A percentile compares a stretch with the other conserved stretches of the same genome.
Evolutionary conservation across 257 asterid genomes (phyloP).

Genomic region (Solanum rostratum): DNA sequence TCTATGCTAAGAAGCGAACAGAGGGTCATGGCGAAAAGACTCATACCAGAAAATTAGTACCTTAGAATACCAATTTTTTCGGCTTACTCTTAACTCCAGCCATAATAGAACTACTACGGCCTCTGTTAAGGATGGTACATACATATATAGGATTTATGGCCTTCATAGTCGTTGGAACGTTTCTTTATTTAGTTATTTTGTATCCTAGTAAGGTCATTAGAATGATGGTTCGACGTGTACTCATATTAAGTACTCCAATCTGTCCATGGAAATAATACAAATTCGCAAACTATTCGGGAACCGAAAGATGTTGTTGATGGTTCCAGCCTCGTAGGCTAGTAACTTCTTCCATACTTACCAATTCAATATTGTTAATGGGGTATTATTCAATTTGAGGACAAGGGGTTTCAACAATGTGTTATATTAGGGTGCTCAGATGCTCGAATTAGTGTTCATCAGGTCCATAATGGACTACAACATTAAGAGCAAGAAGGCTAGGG

Average conservation of each 20-base stretch:
- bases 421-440: slow-evolving; percentile 85
- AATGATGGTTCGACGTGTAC: slow-evolving; percentile 72
- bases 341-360: slow-evolving; percentile 87
- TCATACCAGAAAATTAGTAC: too few species aligned
- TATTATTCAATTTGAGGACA: slow-evolving; percentile 65
- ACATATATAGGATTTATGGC: slow-evolving; percentile 75
- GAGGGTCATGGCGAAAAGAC: too few species aligned
- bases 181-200: slow-evolving; percentile 43
- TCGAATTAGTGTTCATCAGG: slow-evolving; percentile 64
- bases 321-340: slow-evolving; percentile 92
- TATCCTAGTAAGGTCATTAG: slow-evolving; percentile 61
- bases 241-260: slow-evolving; percentile 59
- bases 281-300: slow-evolving; percentile 54
- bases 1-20: too few species aligned
- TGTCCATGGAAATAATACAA: slow-evolving; percentile 29
- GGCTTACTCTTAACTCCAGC: slow-evolving; percentile 10
- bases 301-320: slow-evolving; percentile 75
- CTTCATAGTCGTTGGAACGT: slow-evolving; percentile 59
- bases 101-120: slow-evolving; percentile 35
- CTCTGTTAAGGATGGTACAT: slow-evolving; percentile 81
- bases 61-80: too few species aligned
- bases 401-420: slow-evolving; percentile 64
- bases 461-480: slow-evolving; percentile 51
- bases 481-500: slow-evolving; percentile 51
- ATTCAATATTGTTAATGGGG: slow-evolving; percentile 74